Percentiles rank a stretch among this genome's conserved stretches.
Evolutionary conservation across 2,329 filamentous ascomycete species (phyloP).

Genomic region (Claviceps humidiphila): DNA sequence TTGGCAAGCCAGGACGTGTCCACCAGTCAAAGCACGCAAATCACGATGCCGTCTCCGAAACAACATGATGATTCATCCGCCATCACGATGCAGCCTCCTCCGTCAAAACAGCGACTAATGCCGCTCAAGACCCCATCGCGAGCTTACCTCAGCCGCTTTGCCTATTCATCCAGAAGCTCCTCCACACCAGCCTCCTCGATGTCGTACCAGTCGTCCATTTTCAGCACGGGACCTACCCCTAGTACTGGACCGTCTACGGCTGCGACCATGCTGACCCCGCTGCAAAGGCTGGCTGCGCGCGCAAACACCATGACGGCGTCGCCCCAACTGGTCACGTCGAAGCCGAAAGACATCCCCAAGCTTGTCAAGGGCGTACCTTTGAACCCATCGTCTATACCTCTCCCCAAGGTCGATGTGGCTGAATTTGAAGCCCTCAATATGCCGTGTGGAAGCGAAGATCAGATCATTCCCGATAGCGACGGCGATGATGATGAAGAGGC

Average conservation of each 20-base stretch:
- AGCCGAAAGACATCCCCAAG: conserved; percentile 12
- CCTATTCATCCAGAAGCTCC: conserved; percentile 16
- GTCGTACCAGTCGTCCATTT: conserved; percentile 23
- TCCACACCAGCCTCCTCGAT: conserved; percentile 23
- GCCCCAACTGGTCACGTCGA: conserved; percentile 17
- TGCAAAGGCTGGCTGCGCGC: conserved; percentile 38
- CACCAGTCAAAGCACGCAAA: background rate
- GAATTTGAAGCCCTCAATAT: conserved; percentile 40
- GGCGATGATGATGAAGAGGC: conserved; percentile 32
- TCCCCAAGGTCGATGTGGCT: conserved; percentile 39
- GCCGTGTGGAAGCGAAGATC: conserved; percentile 40
- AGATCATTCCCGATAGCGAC: conserved; percentile 40
- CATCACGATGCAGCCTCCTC: conserved; percentile 15
- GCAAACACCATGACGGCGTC: conserved; percentile 21
- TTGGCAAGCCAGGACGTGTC: background rate
- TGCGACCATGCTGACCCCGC: conserved; percentile 33
- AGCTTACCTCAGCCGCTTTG: conserved; percentile 21
- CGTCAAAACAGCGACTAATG: conserved; percentile 7
- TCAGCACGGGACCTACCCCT: conserved; percentile 22
- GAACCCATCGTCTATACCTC: conserved; percentile 41
- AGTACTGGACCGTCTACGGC: conserved; percentile 31
- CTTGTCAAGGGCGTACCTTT: conserved; percentile 26
- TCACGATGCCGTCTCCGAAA: background rate
- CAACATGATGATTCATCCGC: background rate
- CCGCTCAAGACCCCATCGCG: conserved; percentile 17